Conservation (phyloP, 345 rosid species). For the Eucalyptus viminalis region DNA sequence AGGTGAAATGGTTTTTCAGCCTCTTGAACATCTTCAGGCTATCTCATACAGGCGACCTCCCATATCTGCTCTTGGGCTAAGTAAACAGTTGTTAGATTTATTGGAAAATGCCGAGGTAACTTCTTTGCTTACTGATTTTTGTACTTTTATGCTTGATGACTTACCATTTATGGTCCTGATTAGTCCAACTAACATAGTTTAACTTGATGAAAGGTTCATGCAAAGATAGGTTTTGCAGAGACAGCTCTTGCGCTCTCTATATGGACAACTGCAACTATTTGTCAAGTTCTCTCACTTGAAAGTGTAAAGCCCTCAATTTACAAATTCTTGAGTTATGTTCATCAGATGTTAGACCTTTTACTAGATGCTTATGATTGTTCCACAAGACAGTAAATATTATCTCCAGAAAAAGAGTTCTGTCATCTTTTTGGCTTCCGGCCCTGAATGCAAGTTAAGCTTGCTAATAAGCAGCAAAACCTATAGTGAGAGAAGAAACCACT, state of each 20-base stretch:
- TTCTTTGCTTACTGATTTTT: neutral
- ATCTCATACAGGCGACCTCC: slow-evolving; percentile 61
- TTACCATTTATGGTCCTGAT: neutral
- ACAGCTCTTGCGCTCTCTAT: too few species aligned
- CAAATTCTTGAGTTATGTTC: too few species aligned
- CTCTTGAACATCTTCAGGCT: slow-evolving; percentile 87
- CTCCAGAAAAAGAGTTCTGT: neutral
- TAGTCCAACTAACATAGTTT: too few species aligned
- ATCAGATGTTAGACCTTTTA: too few species aligned
- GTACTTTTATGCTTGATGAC: neutral
- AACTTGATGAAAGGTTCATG: too few species aligned
- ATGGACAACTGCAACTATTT: too few species aligned
- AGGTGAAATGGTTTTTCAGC: slow-evolving; percentile 58
- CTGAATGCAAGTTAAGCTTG: neutral
- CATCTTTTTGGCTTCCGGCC: neutral
- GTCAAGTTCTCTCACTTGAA: too few species aligned
- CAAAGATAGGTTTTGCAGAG: too few species aligned
- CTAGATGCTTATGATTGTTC: too few species aligned
- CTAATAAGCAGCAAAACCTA: neutral
- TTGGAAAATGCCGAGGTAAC: slow-evolving; percentile 59
- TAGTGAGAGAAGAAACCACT: neutral
- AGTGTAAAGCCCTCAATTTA: too few species aligned
- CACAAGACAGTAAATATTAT: too few species aligned
- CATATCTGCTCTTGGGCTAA: slow-evolving; percentile 42
- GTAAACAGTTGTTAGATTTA: slow-evolving; percentile 23